phyloP scores from a whole-genome alignment of 108 stramenopile species.

The Aurantiochytrium sp. region DNA sequence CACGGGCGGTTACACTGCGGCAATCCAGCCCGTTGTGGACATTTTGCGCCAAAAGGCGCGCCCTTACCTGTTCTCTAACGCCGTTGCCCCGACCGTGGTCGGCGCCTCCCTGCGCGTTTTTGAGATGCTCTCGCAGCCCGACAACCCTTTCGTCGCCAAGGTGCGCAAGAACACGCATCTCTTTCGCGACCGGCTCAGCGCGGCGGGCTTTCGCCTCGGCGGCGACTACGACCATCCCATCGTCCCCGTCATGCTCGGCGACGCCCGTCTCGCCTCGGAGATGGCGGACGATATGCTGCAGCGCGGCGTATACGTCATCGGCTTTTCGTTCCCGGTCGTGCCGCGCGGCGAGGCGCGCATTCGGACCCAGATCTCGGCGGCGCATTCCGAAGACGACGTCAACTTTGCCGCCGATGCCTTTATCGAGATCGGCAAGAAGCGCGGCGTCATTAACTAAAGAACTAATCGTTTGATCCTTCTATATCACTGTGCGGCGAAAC shows the following conservation, averaged over 20 bases:
- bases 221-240: slow-evolving; percentile 41
- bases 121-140: slow-evolving; percentile 33
- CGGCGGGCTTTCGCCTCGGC: slow-evolving; percentile 36
- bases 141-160: slow-evolving; percentile 29
- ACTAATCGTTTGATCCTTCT: too few relatives aligned
- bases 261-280: slow-evolving; percentile 43
- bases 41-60: slow-evolving; percentile 39
- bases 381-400: slow-evolving; percentile 38
- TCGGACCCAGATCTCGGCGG: slow-evolving; percentile 38
- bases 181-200: slow-evolving; percentile 31
- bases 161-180: slow-evolving; percentile 28
- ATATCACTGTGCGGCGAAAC: too few relatives aligned
- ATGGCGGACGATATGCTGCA: slow-evolving; percentile 38
- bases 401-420: slow-evolving; percentile 34
- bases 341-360: slow-evolving; percentile 45
- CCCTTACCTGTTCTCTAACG: slow-evolving; percentile 49
- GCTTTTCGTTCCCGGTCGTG: slow-evolving; percentile 44
- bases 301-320: slow-evolving; percentile 45
- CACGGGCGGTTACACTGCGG: slow-evolving; percentile 50
- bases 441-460: slow-evolving; percentile 9
- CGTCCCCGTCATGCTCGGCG: slow-evolving; percentile 46
- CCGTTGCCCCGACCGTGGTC: slow-evolving; percentile 43
- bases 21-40: slow-evolving; percentile 35
- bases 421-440: slow-evolving; percentile 39
- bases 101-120: slow-evolving; percentile 42